Evolutionary conservation across 108 stramenopile genomes (phyloP), one percentile per base, ranked within the genome.

Genomic region (Fragilariopsis cylindrus): DNA sequence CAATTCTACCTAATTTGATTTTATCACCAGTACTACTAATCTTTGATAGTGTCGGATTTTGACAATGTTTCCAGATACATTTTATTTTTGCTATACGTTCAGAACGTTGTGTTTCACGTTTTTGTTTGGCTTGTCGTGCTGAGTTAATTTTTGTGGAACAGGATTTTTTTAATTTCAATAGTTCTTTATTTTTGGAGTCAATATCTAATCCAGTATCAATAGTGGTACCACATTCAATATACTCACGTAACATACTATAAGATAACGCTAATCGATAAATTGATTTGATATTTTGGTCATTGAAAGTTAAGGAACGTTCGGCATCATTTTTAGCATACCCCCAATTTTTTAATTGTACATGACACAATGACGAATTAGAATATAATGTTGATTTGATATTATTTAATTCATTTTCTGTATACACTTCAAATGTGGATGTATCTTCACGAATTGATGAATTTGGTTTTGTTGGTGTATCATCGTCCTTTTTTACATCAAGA

Each of bases 191-290:
- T 53, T 80, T 66, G 18, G 73, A 64, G 63, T 88, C 89, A 19
- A 90, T 54, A 30, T 69, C 78, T 41, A 96, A 73, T 18, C 95
- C 95, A 45, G 70, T 73, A 57, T 96, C 95, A 70, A 91, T 88
- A 19, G 92, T 92, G 58, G 91, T 84, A 6, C 90, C 91, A 40
- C 90, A 90, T 64, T 85, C 91, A 79, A 93, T 92, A 88, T 90
- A 96, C 39, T 85, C 73, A 72, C 88, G 76, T 5, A 93, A 74
- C 85, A 85, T 88, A 72, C 93, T 88, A 48, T 93, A 53, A 6
- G 95, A 88, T 75, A 91, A 92, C 7, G 95, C 92, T 15, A 93
- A 79, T n/a, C 95, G 88, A 71, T 84, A 96, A 85, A 88, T 90
- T 60, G 90, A 89, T 80, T 96, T 96, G 81, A 92, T 79, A 74